Evolutionary conservation across 768 basidiomycete genomes (phyloP).

Genomic region (Hysterangium stoloniferum): DNA sequence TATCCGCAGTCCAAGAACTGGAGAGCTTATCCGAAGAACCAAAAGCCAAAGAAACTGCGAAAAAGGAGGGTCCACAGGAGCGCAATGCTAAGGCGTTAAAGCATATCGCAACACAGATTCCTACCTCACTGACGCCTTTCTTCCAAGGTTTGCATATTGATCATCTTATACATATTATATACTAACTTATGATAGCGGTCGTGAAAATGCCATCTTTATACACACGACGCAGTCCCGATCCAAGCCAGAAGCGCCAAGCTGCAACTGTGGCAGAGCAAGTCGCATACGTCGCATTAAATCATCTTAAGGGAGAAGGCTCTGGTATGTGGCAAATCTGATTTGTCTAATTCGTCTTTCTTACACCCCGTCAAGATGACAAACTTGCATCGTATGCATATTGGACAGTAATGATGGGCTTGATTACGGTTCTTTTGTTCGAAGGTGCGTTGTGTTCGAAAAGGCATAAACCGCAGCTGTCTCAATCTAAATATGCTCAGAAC

Average conservation of each 20-base stretch:
- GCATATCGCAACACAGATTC: constrained; percentile 73
- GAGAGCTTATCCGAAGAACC: constrained; percentile 24
- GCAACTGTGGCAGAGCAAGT: constrained; percentile 58
- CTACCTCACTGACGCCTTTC: constrained; percentile 68
- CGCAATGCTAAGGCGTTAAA: constrained; percentile 70
- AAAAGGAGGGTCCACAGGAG: constrained; percentile 39
- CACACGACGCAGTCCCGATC: constrained; percentile 68
- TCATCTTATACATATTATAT: background rate
- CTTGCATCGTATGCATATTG: constrained; percentile 40
- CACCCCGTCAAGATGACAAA: constrained; percentile 29
- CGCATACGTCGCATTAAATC: constrained; percentile 64
- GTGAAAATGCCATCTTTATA: constrained; percentile 70
- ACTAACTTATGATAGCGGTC: constrained; percentile 43
- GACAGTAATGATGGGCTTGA: constrained; percentile 46
- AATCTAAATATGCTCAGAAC: constrained; percentile 41
- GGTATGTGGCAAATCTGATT: constrained; percentile 33
- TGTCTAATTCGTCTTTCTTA: constrained; percentile 2
- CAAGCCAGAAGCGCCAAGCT: constrained; percentile 71
- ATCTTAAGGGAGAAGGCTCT: constrained; percentile 46
- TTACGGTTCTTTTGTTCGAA: constrained; percentile 48
- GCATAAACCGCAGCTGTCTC: constrained; percentile 5
- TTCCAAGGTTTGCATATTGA: constrained; percentile 62
- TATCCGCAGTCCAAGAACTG: constrained; percentile 8
- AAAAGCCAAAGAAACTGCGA: constrained; percentile 1
- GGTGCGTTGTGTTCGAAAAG: constrained; percentile 35